phyloP scores from a whole-genome alignment of 305 asterid species.

The Andrographis paniculata region DNA sequence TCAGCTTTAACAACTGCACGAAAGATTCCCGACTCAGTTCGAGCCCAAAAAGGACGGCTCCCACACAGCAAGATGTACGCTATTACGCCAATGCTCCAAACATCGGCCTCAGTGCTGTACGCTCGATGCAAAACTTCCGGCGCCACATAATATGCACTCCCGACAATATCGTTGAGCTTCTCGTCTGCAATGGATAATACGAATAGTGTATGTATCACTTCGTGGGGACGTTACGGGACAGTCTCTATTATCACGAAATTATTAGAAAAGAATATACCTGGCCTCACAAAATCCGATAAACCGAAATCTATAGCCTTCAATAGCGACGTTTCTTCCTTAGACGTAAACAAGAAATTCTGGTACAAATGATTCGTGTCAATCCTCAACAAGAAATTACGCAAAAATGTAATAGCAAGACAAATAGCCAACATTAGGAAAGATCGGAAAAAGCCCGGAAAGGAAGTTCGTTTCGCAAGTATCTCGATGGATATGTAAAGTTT shows the following conservation, averaged over 20 bases:
- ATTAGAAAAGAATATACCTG: constrained; percentile 34
- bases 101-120: constrained; percentile 88
- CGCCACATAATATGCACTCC: constrained; percentile 94
- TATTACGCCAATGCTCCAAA: constrained; percentile 91
- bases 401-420: too few relatives aligned
- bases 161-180: constrained; percentile 89
- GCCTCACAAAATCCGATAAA: constrained; percentile 86
- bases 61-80: constrained; percentile 83
- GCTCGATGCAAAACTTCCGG: constrained; percentile 92
- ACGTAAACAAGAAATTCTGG: constrained; percentile 83
- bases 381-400: too few relatives aligned
- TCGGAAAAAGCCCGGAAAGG: too few relatives aligned
- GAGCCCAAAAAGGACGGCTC: constrained; percentile 96
- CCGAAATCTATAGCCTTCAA: constrained; percentile 95
- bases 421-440: too few relatives aligned
- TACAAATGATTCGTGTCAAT: too few relatives aligned
- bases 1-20: constrained; percentile 87
- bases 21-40: constrained; percentile 86
- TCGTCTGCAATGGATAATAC: constrained; percentile 48
- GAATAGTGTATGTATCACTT: not conserved
- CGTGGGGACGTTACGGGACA: too few relatives aligned
- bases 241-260: too few relatives aligned
- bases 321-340: constrained; percentile 68
- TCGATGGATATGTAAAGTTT: too few relatives aligned
- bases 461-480: too few relatives aligned